phyloP scores from a whole-genome alignment of 2,329 filamentous ascomycete species.

The Pseudopithomyces maydicus region DNA sequence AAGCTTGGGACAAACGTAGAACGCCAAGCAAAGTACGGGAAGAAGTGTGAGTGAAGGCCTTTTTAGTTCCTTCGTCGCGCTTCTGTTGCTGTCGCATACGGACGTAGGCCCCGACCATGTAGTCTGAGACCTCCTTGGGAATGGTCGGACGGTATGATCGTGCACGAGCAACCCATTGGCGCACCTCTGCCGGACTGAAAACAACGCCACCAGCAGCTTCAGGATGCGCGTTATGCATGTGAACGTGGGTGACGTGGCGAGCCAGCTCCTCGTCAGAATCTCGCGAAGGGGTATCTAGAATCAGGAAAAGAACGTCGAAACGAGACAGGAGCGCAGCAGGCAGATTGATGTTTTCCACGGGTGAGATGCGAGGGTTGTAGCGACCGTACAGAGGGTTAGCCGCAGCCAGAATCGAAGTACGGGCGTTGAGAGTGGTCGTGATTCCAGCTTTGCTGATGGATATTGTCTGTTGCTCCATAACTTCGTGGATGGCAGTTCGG shows the following conservation, averaged over 20 bases:
- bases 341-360: slow-evolving; percentile 98
- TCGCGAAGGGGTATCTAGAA: slow-evolving; percentile 89
- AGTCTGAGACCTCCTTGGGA: slow-evolving; percentile 84
- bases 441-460: slow-evolving; percentile 92
- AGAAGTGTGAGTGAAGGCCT: slow-evolving; percentile 92
- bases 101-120: slow-evolving; percentile 96
- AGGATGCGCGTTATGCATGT: slow-evolving; percentile 95
- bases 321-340: slow-evolving; percentile 95
- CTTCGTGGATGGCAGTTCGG: slow-evolving; percentile 82
- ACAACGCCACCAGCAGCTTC: slow-evolving; percentile 71
- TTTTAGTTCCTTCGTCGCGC: slow-evolving; percentile 86
- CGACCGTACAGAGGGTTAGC: slow-evolving; percentile 97
- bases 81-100: slow-evolving; percentile 91
- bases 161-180: slow-evolving; percentile 93
- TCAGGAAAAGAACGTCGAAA: slow-evolving; percentile 96
- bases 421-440: slow-evolving; percentile 93
- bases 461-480: slow-evolving; percentile 88
- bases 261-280: slow-evolving; percentile 92
- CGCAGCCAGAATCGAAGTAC: slow-evolving; percentile 92
- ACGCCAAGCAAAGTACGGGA: slow-evolving; percentile 92
- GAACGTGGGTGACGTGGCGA: slow-evolving; percentile 92
- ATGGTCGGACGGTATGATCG: slow-evolving; percentile 87
- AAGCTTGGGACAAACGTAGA: slow-evolving; percentile 88
- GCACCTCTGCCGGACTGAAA: slow-evolving; percentile 90
- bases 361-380: slow-evolving; percentile 96